A percentile compares a stretch with the other conserved stretches of the same genome.
phyloP scores from a whole-genome alignment of 768 basidiomycete genomes.

The Boletus huronensis region DNA sequence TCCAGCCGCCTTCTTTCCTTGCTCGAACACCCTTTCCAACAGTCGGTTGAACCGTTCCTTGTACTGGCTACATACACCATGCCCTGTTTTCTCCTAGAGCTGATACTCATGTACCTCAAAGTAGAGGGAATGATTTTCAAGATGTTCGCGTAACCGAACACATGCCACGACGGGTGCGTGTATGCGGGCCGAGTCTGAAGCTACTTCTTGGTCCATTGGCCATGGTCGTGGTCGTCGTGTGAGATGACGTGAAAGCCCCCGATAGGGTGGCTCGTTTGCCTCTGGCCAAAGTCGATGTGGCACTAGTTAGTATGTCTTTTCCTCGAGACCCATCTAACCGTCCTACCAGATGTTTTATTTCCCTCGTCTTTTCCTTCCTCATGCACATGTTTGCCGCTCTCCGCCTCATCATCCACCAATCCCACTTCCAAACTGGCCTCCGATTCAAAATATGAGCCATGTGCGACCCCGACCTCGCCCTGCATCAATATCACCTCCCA shows the following conservation, averaged over 20 bases:
- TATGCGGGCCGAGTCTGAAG: conserved; percentile 49
- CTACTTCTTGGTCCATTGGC: conserved; percentile 10
- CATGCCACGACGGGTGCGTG: conserved; percentile 67
- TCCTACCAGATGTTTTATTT: too few species aligned
- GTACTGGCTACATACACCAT: conserved; percentile 54
- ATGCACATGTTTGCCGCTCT: conserved; percentile 5
- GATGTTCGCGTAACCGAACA: conserved; percentile 61
- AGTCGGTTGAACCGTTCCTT: conserved; percentile 49
- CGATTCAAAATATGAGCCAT: too few species aligned
- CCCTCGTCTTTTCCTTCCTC: not conserved
- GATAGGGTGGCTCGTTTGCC: too few species aligned
- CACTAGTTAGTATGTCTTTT: too few species aligned
- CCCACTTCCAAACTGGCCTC: too few species aligned
- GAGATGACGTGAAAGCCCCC: not conserved
- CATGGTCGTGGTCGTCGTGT: conserved; percentile 3
- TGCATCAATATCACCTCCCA: conserved; percentile 23
- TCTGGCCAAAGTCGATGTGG: too few species aligned
- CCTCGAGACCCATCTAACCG: too few species aligned
- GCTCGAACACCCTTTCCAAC: conserved; percentile 52
- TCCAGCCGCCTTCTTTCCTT: conserved; percentile 36
- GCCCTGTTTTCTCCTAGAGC: conserved; percentile 62
- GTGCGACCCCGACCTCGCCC: conserved; percentile 18
- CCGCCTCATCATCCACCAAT: not conserved
- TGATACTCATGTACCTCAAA: conserved; percentile 76
- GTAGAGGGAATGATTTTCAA: conserved; percentile 73